These are phyloP conservation scores for Colletotrichum sp. DNA, from an alignment of 2,329 filamentous ascomycete species.

Conservation along the genomic window DNA sequence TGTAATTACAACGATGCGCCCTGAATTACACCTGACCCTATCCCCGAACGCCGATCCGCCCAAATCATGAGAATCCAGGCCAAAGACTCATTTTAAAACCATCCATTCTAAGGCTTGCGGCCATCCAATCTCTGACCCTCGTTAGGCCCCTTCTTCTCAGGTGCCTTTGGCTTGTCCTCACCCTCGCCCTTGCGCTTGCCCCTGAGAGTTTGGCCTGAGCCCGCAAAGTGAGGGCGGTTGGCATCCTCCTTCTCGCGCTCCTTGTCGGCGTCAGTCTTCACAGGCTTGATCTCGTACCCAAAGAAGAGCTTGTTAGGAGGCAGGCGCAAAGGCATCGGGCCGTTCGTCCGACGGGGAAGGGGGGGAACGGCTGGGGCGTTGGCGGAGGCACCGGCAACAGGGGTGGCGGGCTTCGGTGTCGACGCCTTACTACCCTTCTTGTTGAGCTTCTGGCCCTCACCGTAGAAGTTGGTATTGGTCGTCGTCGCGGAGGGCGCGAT, in stretches of 20 bases:
- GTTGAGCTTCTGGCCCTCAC: conserved; percentile 81
- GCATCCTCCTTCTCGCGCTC: conserved; percentile 69
- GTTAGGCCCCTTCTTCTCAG: conserved; percentile 50
- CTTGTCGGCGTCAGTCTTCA: conserved; percentile 79
- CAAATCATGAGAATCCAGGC: background rate
- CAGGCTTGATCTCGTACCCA: conserved; percentile 89
- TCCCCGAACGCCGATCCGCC: conserved; percentile 11
- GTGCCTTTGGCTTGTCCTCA: conserved; percentile 51
- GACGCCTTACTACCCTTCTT: conserved; percentile 82
- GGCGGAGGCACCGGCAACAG: conserved; percentile 64
- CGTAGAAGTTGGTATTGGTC: conserved; percentile 78
- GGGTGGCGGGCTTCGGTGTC: conserved; percentile 76
- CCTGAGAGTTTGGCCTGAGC: conserved; percentile 81
- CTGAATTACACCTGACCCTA: conserved; percentile 4
- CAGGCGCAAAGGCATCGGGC: conserved; percentile 84
- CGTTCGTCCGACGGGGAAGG: conserved; percentile 66
- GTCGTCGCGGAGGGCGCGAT: conserved; percentile 81
- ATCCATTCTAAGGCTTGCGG: conserved; percentile 29
- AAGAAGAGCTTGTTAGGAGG: conserved; percentile 94
- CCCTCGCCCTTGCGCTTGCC: conserved; percentile 73
- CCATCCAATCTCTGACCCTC: conserved; percentile 53
- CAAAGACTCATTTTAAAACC: background rate
- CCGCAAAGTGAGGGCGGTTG: conserved; percentile 77
- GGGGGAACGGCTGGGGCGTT: conserved; percentile 31
- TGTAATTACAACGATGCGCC: conserved; percentile 15